Percentiles rank a stretch among this genome's conserved stretches.
Conservation (phyloP, 2,329 filamentous ascomycete species). For the Apiospora aurea region DNA sequence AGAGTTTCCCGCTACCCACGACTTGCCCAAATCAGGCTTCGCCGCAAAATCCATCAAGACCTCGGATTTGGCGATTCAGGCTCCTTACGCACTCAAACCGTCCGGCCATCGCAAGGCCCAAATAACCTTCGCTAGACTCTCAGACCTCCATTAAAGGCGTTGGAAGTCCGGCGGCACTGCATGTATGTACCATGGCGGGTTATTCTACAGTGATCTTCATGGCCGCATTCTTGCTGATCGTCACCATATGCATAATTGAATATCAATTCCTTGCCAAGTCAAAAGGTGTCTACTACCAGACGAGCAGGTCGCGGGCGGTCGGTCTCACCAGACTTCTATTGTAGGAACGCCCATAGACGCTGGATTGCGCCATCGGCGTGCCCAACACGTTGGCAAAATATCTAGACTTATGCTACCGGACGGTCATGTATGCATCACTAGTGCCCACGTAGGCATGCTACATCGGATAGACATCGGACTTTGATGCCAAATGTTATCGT, state of each 20-base stretch:
- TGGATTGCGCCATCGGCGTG: not conserved
- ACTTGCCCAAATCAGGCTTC: not conserved
- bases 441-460: not conserved
- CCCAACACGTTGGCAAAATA: not conserved
- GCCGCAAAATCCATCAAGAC: not conserved
- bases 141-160: not conserved
- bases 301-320: too few species aligned
- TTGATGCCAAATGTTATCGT: not conserved
- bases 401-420: not conserved
- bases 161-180: not conserved
- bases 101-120: not conserved
- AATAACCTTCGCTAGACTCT: not conserved
- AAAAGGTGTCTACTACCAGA: not conserved
- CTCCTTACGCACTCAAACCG: not conserved
- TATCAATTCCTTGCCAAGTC: not conserved
- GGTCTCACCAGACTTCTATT: not conserved
- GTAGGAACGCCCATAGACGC: not conserved
- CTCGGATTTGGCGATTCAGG: not conserved
- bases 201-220: not conserved
- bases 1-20: not conserved
- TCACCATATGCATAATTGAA: not conserved
- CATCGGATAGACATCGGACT: too few species aligned
- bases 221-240: not conserved
- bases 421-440: not conserved
- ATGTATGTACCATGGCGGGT: not conserved